A percentile compares a stretch with the other conserved stretches of the same genome.
Evolutionary conservation across 2,329 filamentous ascomycete species (phyloP).

Genomic region (Botrytis fragariae): DNA sequence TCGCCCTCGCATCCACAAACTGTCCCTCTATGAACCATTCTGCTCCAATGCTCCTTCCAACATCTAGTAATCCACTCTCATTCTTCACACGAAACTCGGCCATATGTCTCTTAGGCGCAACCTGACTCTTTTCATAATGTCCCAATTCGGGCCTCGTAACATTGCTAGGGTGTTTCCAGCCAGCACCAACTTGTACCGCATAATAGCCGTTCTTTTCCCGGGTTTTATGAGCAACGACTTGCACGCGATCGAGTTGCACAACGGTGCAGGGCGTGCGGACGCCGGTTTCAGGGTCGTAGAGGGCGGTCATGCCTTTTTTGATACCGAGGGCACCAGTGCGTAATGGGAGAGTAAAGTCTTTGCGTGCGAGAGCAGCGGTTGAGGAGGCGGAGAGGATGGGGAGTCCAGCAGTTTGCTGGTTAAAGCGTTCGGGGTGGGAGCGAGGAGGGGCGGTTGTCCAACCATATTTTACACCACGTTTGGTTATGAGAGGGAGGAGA

Average conservation of each 20-base stretch:
- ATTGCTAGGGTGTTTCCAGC: constrained; percentile 70
- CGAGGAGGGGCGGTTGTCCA: constrained; percentile 57
- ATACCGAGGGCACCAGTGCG: constrained; percentile 80
- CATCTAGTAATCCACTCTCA: constrained; percentile 66
- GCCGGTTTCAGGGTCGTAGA: constrained; percentile 76
- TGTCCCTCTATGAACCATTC: constrained; percentile 90
- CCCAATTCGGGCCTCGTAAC: constrained; percentile 80
- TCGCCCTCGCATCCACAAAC: constrained; percentile 79
- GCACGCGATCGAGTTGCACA: constrained; percentile 86
- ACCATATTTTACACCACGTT: constrained; percentile 44
- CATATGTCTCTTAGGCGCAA: constrained; percentile 80
- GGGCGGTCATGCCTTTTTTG: constrained; percentile 94
- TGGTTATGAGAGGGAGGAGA: constrained; percentile 37
- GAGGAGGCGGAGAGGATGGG: constrained; percentile 57
- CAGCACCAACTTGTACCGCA: constrained; percentile 85
- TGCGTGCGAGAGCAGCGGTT: constrained; percentile 59
- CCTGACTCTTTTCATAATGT: constrained; percentile 78
- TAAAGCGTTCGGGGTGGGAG: constrained; percentile 54
- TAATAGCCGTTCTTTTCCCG: constrained; percentile 80
- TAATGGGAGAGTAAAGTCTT: constrained; percentile 56
- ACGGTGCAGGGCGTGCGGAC: constrained; percentile 83
- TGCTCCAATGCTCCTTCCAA: constrained; percentile 76
- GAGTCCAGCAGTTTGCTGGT: constrained; percentile 55
- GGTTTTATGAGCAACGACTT: constrained; percentile 87
- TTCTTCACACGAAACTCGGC: constrained; percentile 84